A percentile compares a stretch with the other conserved stretches of the same genome.
phyloP scores from a whole-genome alignment of 129 eudicot genomes.

The Saposhnikovia divaricata region DNA sequence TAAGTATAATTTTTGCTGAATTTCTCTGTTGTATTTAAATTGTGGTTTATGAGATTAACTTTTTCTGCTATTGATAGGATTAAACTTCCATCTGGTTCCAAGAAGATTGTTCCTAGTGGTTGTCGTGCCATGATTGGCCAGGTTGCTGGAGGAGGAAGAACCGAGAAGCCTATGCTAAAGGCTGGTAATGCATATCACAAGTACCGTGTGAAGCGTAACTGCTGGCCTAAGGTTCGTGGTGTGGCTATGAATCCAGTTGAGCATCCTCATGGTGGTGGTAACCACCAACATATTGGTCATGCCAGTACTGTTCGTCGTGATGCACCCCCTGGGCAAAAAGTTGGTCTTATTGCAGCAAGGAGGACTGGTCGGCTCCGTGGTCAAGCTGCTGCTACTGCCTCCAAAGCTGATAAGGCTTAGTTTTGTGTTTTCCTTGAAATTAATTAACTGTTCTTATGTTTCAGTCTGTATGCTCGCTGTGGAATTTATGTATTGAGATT shows the following conservation, averaged over 20 bases:
- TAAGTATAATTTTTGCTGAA: not conserved
- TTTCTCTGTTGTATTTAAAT: no score
- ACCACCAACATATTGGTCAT: constrained; percentile 98
- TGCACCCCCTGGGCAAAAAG: constrained; percentile 93
- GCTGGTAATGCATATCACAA: constrained; percentile 97
- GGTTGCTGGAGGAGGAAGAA: constrained; percentile 94
- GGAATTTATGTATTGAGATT: constrained; percentile 16
- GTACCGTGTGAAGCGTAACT: constrained; percentile 84
- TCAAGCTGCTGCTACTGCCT: constrained; percentile 79
- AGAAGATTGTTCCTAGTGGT: constrained; percentile 81
- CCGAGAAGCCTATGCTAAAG: constrained; percentile 79
- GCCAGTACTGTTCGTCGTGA: constrained; percentile 94
- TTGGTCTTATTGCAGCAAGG: constrained; percentile 90
- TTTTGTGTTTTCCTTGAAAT: constrained; percentile 14
- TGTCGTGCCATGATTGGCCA: constrained; percentile 94
- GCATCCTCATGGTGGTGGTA: constrained; percentile 99
- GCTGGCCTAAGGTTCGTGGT: constrained; percentile 99
- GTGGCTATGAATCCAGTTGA: constrained; percentile 98
- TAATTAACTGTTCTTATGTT: constrained; percentile 3
- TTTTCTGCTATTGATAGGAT: constrained; percentile 28
- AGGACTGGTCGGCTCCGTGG: constrained; percentile 94
- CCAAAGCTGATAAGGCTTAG: constrained; percentile 65
- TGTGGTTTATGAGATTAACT: not conserved
- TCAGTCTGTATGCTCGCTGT: constrained; percentile 7
- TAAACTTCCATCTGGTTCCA: constrained; percentile 88